These are phyloP conservation scores for Colletotrichum incanum DNA, from an alignment of 2,329 filamentous ascomycete genomes.

Conservation along the genomic window DNA sequence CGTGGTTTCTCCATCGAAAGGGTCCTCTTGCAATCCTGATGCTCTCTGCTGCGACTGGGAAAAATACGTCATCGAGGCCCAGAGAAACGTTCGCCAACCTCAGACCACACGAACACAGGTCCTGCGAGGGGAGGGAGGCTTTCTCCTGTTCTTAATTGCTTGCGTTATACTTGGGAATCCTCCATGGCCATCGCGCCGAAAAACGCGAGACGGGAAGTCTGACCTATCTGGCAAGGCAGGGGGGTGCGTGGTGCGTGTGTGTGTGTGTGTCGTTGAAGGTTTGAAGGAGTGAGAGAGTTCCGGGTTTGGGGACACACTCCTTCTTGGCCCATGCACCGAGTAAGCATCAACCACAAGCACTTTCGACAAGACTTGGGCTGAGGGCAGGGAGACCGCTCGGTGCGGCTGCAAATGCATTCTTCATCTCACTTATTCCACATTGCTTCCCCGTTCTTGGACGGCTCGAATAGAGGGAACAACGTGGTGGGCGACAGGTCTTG, in stretches of 20 bases:
- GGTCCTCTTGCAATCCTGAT: neutral
- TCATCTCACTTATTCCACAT: neutral
- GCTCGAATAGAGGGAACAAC: constrained; percentile 13
- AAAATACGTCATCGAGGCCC: constrained; percentile 8
- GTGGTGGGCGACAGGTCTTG: neutral
- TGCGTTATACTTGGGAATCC: neutral
- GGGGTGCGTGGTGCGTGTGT: neutral
- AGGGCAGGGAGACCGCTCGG: too few species aligned
- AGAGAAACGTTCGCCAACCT: constrained; percentile 11
- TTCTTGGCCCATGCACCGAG: constrained; percentile 1
- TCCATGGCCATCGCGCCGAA: neutral
- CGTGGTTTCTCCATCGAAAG: constrained; percentile 4
- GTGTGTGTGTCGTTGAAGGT: neutral
- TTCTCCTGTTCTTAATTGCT: neutral
- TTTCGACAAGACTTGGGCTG: neutral
- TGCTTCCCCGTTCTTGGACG: constrained; percentile 10
- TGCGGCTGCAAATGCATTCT: neutral
- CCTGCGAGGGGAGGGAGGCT: neutral
- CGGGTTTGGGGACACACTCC: neutral
- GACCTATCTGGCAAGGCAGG: neutral
- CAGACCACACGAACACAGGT: neutral
- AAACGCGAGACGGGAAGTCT: constrained; percentile 4
- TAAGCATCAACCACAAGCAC: neutral
- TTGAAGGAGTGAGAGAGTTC: neutral
- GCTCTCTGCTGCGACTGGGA: neutral